Evolutionary conservation across 257 asterid genomes (phyloP).

Genomic region (Handroanthus guayacan): DNA sequence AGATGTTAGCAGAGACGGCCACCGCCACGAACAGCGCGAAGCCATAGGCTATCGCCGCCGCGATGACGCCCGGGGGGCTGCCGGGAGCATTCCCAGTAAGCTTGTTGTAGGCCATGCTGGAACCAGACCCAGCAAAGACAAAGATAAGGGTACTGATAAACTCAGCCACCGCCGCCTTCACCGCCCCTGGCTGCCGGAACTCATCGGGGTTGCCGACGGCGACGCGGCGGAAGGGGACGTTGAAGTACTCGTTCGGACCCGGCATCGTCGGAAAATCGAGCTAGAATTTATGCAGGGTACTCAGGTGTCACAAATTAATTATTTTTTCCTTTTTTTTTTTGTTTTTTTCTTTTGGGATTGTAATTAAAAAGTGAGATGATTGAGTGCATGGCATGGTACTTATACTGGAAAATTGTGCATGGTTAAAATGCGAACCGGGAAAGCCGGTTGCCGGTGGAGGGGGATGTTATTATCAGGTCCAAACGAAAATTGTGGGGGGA

Average conservation of each 20-base stretch:
- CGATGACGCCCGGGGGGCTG: conserved; percentile 55
- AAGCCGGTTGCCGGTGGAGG: conserved; percentile 38
- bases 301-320: background rate
- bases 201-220: conserved; percentile 55
- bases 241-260: conserved; percentile 39
- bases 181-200: conserved; percentile 55
- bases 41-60: conserved; percentile 60
- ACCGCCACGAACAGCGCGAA: conserved; percentile 67
- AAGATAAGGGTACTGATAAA: conserved; percentile 61
- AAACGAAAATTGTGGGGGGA: conserved; percentile 23
- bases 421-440: conserved; percentile 31
- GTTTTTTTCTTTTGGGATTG: conserved; percentile 11
- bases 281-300: background rate
- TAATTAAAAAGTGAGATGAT: background rate
- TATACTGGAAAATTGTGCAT: conserved; percentile 42
- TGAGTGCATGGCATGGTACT: background rate
- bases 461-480: conserved; percentile 1
- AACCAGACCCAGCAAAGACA: conserved; percentile 70
- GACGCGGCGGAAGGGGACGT: conserved; percentile 57
- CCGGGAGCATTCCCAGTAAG: conserved; percentile 37
- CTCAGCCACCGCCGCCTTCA: conserved; percentile 74
- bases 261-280: conserved; percentile 36
- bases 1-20: conserved; percentile 53
- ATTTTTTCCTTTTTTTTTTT: too few relatives aligned
- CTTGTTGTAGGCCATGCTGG: conserved; percentile 64